These are phyloP conservation scores for Jaapia argillacea DNA, from an alignment of 768 basidiomycete genomes.

Conservation along the genomic window DNA sequence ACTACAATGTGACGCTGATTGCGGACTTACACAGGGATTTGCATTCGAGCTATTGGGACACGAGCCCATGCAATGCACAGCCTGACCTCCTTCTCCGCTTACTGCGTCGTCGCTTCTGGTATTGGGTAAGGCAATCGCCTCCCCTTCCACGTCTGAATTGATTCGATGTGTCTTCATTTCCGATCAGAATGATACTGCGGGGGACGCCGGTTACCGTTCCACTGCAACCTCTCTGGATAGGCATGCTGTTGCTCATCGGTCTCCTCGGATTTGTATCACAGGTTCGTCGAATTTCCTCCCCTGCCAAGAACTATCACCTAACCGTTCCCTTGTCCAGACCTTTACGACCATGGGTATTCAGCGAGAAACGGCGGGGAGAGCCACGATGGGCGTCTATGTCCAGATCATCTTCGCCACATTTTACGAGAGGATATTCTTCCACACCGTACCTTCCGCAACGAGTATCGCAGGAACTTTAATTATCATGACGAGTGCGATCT, in stretches of 20 bases:
- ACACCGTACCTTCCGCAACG: conserved; percentile 43
- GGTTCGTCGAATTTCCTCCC: neutral
- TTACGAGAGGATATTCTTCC: conserved; percentile 58
- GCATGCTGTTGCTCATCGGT: conserved; percentile 38
- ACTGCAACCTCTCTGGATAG: conserved; percentile 31
- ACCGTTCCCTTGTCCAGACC: too few species aligned
- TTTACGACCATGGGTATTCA: conserved; percentile 49
- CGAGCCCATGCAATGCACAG: conserved; percentile 69
- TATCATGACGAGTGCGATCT: conserved; percentile 54
- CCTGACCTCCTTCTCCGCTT: conserved; percentile 53
- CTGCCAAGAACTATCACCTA: too few species aligned
- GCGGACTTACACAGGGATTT: conserved; percentile 25
- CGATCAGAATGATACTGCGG: conserved; percentile 31
- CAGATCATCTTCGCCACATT: conserved; percentile 60
- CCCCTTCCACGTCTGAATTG: neutral
- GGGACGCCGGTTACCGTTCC: conserved; percentile 36
- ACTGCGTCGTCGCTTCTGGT: conserved; percentile 35
- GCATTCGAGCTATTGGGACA: conserved; percentile 61
- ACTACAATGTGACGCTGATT: neutral
- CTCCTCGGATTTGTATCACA: conserved; percentile 25
- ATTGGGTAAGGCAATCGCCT: conserved; percentile 15
- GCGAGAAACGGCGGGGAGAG: conserved; percentile 55
- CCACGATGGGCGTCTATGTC: conserved; percentile 50
- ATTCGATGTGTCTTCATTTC: neutral
- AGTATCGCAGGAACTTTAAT: conserved; percentile 55